These are phyloP conservation scores for Pseudopyrenochaeta lycopersici DNA, from an alignment of 2,329 filamentous ascomycete species.

Conservation along the genomic window DNA sequence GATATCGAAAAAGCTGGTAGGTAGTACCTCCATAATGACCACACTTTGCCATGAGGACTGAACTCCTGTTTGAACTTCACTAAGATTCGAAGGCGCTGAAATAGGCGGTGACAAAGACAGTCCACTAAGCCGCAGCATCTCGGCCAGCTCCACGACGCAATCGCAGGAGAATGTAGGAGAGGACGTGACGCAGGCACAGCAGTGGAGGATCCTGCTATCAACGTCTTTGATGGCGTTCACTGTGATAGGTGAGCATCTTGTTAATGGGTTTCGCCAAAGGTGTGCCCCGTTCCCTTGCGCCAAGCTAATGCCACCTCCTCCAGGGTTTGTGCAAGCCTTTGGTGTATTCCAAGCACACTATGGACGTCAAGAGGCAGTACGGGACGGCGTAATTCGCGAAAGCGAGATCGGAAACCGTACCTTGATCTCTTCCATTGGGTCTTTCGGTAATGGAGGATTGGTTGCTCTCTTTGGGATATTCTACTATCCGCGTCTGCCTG, in stretches of 20 bases:
- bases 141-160: background rate
- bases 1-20: background rate
- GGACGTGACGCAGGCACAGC: slow-evolving; percentile 21
- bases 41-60: background rate
- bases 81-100: background rate
- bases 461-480: slow-evolving; percentile 27
- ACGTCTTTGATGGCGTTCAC: slow-evolving; percentile 24
- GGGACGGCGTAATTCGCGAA: slow-evolving; percentile 17
- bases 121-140: background rate
- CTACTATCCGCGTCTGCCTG: slow-evolving; percentile 24
- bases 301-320: slow-evolving; percentile 1
- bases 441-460: slow-evolving; percentile 28
- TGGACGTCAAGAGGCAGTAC: slow-evolving; percentile 19
- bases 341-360: slow-evolving; percentile 35
- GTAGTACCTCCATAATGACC: background rate
- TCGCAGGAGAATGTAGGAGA: slow-evolving; percentile 12
- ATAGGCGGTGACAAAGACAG: background rate
- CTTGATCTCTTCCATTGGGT: slow-evolving; percentile 26
- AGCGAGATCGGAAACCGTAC: slow-evolving; percentile 16
- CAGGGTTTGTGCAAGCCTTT: slow-evolving; percentile 28
- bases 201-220: slow-evolving; percentile 21
- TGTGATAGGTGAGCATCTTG: slow-evolving; percentile 22
- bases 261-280: too few species aligned
- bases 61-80: background rate
- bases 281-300: too few species aligned